A percentile compares a stretch with the other conserved stretches of the same genome.
Evolutionary conservation across 768 basidiomycete species (phyloP).

Genomic region (Naganishia friedmannii): DNA sequence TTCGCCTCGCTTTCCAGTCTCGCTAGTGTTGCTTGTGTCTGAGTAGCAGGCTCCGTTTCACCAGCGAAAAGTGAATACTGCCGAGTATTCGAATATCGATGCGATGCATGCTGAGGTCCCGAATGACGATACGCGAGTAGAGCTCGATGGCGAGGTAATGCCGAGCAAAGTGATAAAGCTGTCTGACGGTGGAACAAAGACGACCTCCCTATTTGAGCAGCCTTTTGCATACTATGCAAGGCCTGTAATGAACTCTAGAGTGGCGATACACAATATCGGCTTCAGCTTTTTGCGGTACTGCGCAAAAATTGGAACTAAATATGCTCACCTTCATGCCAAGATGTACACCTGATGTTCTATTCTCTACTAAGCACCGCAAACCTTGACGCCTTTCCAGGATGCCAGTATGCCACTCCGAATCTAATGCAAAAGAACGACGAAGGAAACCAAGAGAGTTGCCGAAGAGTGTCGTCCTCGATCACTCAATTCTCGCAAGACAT

Average conservation of each 20-base stretch:
- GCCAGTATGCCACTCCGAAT: neutral
- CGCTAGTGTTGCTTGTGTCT: slow-evolving; percentile 36
- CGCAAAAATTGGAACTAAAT: neutral
- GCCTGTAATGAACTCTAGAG: neutral
- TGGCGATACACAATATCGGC: neutral
- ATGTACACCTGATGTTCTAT: neutral
- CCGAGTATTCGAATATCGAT: neutral
- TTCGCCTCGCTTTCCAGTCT: slow-evolving; percentile 44
- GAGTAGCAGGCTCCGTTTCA: slow-evolving; percentile 3
- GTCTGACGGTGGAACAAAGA: slow-evolving; percentile 10
- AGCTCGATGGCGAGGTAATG: slow-evolving; percentile 12
- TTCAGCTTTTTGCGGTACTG: too few relatives aligned
- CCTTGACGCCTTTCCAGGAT: neutral
- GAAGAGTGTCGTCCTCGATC: neutral
- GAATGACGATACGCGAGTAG: neutral
- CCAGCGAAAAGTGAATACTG: slow-evolving; percentile 26
- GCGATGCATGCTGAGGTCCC: neutral
- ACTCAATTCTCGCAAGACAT: slow-evolving; percentile 1
- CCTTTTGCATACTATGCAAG: slow-evolving; percentile 3
- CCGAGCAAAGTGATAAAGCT: neutral
- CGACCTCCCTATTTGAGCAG: neutral
- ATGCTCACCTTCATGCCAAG: slow-evolving; percentile 5
- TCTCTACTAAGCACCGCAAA: neutral
- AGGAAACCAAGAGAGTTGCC: neutral
- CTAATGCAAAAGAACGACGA: too few relatives aligned